These are phyloP conservation scores for Sarocladium brachiariae DNA, from an alignment of 2,329 filamentous ascomycete genomes.

Conservation along the genomic window DNA sequence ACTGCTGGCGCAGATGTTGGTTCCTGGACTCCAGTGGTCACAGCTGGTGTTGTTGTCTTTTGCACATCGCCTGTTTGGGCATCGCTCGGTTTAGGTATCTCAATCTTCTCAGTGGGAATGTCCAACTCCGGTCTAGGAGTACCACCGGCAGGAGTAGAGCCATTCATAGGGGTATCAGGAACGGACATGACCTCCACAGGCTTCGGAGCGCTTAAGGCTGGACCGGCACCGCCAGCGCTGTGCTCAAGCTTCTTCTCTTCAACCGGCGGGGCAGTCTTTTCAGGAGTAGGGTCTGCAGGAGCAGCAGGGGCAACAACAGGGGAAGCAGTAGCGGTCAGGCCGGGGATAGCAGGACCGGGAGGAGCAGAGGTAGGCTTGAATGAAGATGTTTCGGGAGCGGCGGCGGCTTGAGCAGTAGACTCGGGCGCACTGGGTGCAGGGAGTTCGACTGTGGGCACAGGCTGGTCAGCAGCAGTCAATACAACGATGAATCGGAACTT, in stretches of 20 bases:
- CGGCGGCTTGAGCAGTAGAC: not conserved
- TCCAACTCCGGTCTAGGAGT: slow-evolving; percentile 28
- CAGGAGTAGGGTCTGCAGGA: not conserved
- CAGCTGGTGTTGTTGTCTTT: slow-evolving; percentile 13
- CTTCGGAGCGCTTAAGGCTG: slow-evolving; percentile 19
- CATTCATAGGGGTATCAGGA: slow-evolving; percentile 27
- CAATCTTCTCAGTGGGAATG: slow-evolving; percentile 15
- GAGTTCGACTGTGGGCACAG: not conserved
- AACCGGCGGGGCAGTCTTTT: not conserved
- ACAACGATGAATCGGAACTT: not conserved
- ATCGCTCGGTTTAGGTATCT: not conserved
- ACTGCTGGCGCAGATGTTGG: slow-evolving; percentile 16
- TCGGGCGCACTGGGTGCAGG: not conserved
- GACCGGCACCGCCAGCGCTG: slow-evolving; percentile 13
- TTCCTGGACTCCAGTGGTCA: slow-evolving; percentile 20
- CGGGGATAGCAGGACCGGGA: not conserved
- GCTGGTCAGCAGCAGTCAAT: not conserved
- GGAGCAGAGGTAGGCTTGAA: not conserved
- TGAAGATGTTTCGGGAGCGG: not conserved
- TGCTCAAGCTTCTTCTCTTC: slow-evolving; percentile 10
- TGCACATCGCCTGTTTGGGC: not conserved
- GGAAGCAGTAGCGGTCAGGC: not conserved
- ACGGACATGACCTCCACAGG: slow-evolving; percentile 29
- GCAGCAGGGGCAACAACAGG: not conserved
- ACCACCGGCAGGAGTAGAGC: slow-evolving; percentile 26